Base-by-base conservation (phyloP, 2,329 filamentous ascomycete species). In the Scopulariopsis brevicaulis region DNA sequence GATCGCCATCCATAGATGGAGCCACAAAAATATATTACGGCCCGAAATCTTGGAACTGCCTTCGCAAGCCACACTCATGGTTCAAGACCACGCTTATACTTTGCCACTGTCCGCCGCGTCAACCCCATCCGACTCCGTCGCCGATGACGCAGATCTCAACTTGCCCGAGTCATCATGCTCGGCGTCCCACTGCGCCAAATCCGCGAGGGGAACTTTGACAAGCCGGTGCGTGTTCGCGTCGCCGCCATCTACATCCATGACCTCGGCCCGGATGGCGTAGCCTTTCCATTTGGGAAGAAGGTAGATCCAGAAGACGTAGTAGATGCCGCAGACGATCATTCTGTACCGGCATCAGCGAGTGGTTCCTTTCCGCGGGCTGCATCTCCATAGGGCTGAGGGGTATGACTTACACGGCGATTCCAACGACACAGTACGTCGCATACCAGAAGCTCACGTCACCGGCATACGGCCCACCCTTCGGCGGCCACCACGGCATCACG, bases 371-470 rank as follows among this genome's bases (percentile, higher is more conserved):
- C 22, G 5, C 2, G 6, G 40, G 24, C 57, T 43, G 14, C 5
- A 24, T 35, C 8, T 28, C 15, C 20, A 50, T 56, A 5, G 50
- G 24, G 18, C 12, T 18, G 14, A 24, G 4, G 14, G 7, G 12
- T 46, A 20, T 8, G 15, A 79, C 81, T 74, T 72, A 84, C 80
- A 87, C 77, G 24, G 68, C 83, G 59, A 89, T 77, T 0, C 86
- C 85, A 0, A 82, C 78, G 0, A 83, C 79, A 22, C 80, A 78
- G 63, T 89, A 89, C 0, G 85, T 89, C 1, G 77, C 85, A 62
- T 89, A 90, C 81, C 83, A 90, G 68, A 90, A 90, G 57, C 80
- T 85, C 1, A 89, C 85, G 58, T 85, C 81, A 0, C 85, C 86
- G 0, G 78, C 81, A 37, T 79, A 77, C 0, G 72, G 72, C 0